phyloP scores from a whole-genome alignment of 768 basidiomycete species.

The Hygrophoropsis aurantiaca region DNA sequence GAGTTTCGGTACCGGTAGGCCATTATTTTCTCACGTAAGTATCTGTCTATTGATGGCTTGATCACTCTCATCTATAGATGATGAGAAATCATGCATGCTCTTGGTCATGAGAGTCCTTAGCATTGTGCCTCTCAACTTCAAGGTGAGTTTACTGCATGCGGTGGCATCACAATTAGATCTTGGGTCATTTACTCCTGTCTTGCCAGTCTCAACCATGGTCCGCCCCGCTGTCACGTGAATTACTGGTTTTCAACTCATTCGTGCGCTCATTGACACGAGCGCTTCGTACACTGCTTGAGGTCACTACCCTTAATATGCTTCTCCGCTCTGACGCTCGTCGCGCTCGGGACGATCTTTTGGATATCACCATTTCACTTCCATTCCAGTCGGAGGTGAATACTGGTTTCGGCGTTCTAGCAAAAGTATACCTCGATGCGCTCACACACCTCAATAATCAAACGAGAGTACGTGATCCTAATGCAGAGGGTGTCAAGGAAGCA shows the following conservation, averaged over 20 bases:
- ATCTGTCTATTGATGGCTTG: constrained; percentile 21
- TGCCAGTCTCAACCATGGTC: constrained; percentile 85
- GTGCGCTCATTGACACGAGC: constrained; percentile 89
- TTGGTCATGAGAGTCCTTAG: constrained; percentile 96
- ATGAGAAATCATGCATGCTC: constrained; percentile 92
- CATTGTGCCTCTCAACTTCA: constrained; percentile 93
- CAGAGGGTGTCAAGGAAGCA: constrained; percentile 76
- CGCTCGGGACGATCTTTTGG: constrained; percentile 86
- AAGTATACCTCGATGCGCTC: constrained; percentile 93
- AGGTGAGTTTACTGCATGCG: constrained; percentile 49
- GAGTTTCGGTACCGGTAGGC: constrained; percentile 86
- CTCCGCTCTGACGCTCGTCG: constrained; percentile 85
- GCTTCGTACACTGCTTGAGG: constrained; percentile 86
- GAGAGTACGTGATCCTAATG: constrained; percentile 74
- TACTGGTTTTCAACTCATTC: constrained; percentile 98
- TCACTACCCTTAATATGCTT: constrained; percentile 90
- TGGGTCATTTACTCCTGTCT: constrained; percentile 5
- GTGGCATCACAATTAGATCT: neutral
- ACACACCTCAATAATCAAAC: constrained; percentile 83
- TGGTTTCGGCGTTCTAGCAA: constrained; percentile 95
- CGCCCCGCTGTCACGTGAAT: constrained; percentile 92
- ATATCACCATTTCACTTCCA: constrained; percentile 88
- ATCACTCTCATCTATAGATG: constrained; percentile 53
- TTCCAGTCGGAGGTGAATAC: constrained; percentile 98
- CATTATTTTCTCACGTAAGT: constrained; percentile 29